phyloP scores from a whole-genome alignment of 805 yeast species.

The Hanseniaspora lindneri region DNA sequence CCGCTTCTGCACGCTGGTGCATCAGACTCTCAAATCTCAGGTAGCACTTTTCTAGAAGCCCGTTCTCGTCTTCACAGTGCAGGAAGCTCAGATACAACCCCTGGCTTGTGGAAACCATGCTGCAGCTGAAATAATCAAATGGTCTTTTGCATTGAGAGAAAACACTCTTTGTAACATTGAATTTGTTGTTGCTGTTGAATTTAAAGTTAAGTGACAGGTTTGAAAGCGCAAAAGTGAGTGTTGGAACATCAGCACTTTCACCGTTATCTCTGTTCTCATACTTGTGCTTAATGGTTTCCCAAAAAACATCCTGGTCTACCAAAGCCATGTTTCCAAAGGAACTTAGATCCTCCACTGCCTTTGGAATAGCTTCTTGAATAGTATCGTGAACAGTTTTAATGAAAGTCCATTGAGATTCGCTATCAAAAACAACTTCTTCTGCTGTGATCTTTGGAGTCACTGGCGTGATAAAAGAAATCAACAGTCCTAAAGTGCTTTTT shows the following conservation, averaged over 20 bases:
- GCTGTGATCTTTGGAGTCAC: neutral
- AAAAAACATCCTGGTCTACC: neutral
- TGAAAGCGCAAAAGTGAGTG: slow-evolving; percentile 1
- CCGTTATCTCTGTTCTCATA: neutral
- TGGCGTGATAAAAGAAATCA: neutral
- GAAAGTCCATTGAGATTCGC: neutral
- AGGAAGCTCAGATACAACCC: neutral
- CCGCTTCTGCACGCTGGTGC: too few relatives aligned
- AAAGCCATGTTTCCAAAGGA: neutral
- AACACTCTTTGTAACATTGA: neutral
- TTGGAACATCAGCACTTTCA: neutral
- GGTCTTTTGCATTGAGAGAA: slow-evolving; percentile 13
- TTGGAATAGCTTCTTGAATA: neutral
- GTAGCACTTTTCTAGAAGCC: neutral
- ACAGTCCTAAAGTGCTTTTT: neutral
- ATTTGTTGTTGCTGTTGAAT: neutral
- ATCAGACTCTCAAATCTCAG: slow-evolving; percentile 7
- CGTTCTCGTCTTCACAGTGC: neutral
- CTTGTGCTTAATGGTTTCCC: neutral
- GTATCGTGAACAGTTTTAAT: neutral
- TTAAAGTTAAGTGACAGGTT: slow-evolving; percentile 7
- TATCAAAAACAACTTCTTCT: neutral
- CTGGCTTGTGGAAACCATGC: neutral
- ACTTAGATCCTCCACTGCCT: neutral
- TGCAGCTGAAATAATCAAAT: slow-evolving; percentile 2